Base-by-base conservation (phyloP, 2,329 filamentous ascomycete genomes). In the Paramyrothecium roridum region DNA sequence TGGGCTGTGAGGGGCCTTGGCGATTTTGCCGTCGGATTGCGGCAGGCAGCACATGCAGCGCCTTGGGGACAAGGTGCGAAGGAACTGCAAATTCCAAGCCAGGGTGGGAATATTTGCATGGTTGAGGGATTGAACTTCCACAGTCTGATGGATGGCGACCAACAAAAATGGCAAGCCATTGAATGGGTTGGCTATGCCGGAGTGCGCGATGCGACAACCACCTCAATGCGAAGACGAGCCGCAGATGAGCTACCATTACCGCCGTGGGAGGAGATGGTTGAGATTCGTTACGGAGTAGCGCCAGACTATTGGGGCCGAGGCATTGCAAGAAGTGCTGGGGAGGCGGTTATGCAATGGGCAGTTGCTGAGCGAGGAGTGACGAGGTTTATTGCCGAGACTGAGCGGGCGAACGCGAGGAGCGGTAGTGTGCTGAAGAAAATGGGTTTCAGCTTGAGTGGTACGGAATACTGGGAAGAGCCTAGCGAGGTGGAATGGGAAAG, bases 181-280 rank as follows among this genome's bases (percentile, higher is more conserved):
- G 33, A 54, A 22, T 63, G 61, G 61, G 57, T 53, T 3, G 61
- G 61, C 37, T 63, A 63, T 33, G 52, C 58, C 2, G 56, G 61
- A 20, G 55, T 59, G 2, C 54, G 61, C 4, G 52, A 61, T 30
- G 60, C 52, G 8, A 58, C 50, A 22, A 58, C 52, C 7, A 52
- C 45, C 3, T 56, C 54, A 13, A 26, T 51, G 20, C 54, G 47
- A 4, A 3, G 20, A 20, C 33, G 47, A 43, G 21, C 50, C 13
- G 45, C 34, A 3, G 37, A 48, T 8, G 23, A 49, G n/a, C 13
- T 12, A 13, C 33, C 23, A 3, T 30, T 59, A 33, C 52, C 59
- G 10, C 54, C 56, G 8, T 60, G 56, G 59, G 37, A 57, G 49
- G 61, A 63, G 37, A 60, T 61, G 61, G 45, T 57, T 34, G 61